Conservation (phyloP, 1,284 basidiomycete species). For the Heliocybe sulcata region DNA sequence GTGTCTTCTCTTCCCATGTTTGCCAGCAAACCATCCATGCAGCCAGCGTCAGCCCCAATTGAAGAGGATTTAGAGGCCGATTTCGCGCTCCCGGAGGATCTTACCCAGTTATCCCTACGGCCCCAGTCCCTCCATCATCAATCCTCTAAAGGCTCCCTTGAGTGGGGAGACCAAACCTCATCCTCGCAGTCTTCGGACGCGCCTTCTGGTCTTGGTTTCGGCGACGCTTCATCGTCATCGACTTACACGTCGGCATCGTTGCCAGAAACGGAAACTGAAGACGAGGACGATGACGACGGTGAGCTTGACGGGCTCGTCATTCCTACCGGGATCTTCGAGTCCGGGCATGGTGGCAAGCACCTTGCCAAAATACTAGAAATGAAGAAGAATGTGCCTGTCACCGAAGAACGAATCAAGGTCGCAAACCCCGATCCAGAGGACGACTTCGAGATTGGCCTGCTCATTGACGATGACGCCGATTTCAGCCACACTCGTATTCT, state of each 20-base stretch:
- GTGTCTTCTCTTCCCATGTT: slow-evolving; percentile 41
- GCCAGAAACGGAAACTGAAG: slow-evolving; percentile 64
- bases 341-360: slow-evolving; percentile 55
- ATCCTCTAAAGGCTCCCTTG: slow-evolving; percentile 71
- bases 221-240: slow-evolving; percentile 63
- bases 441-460: slow-evolving; percentile 74
- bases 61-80: slow-evolving; percentile 72
- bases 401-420: slow-evolving; percentile 41
- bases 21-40: slow-evolving; percentile 18
- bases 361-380: slow-evolving; percentile 66
- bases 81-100: slow-evolving; percentile 69
- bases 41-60: slow-evolving; percentile 27
- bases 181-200: slow-evolving; percentile 80
- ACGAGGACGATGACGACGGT: slow-evolving; percentile 54
- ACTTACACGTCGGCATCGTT: slow-evolving; percentile 61
- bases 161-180: slow-evolving; percentile 76
- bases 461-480: slow-evolving; percentile 74
- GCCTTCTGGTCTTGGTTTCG: slow-evolving; percentile 69
- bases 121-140: slow-evolving; percentile 65
- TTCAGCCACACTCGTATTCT: slow-evolving; percentile 69
- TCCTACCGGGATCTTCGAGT: slow-evolving; percentile 65
- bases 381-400: slow-evolving; percentile 55
- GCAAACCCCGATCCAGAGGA: slow-evolving; percentile 64
- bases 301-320: slow-evolving; percentile 76
- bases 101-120: slow-evolving; percentile 70